phyloP scores from a whole-genome alignment of 306 rosid species.

The Prosopis cineraria region DNA sequence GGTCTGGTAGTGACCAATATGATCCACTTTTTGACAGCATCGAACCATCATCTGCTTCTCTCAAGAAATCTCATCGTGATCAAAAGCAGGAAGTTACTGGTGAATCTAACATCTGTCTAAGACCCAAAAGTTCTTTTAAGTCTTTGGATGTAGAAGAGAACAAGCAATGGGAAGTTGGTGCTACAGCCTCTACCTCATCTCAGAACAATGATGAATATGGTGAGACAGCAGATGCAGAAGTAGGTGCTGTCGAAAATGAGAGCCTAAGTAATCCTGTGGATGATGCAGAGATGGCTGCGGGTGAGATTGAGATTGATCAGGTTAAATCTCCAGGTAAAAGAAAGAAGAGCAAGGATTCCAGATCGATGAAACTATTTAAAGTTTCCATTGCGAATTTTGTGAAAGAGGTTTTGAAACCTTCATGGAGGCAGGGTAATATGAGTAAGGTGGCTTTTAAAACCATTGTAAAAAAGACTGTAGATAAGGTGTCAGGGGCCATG shows the following conservation, averaged over 20 bases:
- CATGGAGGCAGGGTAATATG: slow-evolving; percentile 99
- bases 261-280: slow-evolving; percentile 58
- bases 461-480: slow-evolving; percentile 96
- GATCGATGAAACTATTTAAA: slow-evolving; percentile 84
- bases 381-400: slow-evolving; percentile 89
- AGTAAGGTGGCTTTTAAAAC: slow-evolving; percentile 99
- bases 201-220: slow-evolving; percentile 82
- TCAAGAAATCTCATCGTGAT: slow-evolving; percentile 50
- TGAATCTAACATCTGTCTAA: slow-evolving; percentile 55
- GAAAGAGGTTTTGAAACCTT: slow-evolving; percentile 90
- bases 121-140: slow-evolving; percentile 58
- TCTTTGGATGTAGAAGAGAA: slow-evolving; percentile 66
- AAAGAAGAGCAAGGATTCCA: slow-evolving; percentile 79
- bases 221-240: slow-evolving; percentile 93
- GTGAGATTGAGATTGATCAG: slow-evolving; percentile 76
- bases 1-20: slow-evolving; percentile 71
- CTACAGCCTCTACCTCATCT: slow-evolving; percentile 78
- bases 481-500: slow-evolving; percentile 98
- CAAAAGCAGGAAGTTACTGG: slow-evolving; percentile 57
- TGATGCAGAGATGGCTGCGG: slow-evolving; percentile 47
- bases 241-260: slow-evolving; percentile 75
- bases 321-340: slow-evolving; percentile 69
- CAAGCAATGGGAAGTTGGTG: slow-evolving; percentile 53
- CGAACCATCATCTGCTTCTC: slow-evolving; percentile 64
- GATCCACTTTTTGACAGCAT: slow-evolving; percentile 93